Conservation (phyloP, 2,329 filamentous ascomycete genomes). For the Nemania sp. region DNA sequence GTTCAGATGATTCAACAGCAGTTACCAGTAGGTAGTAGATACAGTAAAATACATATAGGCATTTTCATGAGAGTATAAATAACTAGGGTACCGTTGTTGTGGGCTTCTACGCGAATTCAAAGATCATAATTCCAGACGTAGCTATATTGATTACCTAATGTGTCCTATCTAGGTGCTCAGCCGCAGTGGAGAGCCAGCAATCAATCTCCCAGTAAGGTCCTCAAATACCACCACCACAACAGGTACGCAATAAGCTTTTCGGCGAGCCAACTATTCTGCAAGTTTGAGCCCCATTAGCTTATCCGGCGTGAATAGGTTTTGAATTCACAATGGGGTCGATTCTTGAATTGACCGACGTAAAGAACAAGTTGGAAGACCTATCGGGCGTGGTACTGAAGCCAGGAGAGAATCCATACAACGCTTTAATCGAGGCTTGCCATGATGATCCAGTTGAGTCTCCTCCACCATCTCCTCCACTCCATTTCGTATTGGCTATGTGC, state of each 20-base stretch:
- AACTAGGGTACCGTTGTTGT: too few relatives aligned
- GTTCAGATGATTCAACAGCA: too few relatives aligned
- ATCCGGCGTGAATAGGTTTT: not conserved
- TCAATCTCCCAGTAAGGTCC: not conserved
- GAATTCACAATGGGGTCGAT: slow-evolving; percentile 51
- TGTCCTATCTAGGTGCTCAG: too few relatives aligned
- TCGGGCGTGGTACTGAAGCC: slow-evolving; percentile 63
- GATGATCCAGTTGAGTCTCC: slow-evolving; percentile 70
- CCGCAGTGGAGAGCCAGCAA: slow-evolving; percentile 18
- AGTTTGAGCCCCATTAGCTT: not conserved
- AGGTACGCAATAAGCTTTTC: not conserved
- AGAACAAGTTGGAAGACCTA: slow-evolving; percentile 66
- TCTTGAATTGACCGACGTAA: slow-evolving; percentile 57
- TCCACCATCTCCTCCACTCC: slow-evolving; percentile 15
- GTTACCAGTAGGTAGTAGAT: too few relatives aligned
- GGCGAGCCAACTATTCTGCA: not conserved
- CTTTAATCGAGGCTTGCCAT: slow-evolving; percentile 75
- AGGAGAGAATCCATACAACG: slow-evolving; percentile 80
- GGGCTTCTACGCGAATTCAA: too few relatives aligned
- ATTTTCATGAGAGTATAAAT: too few relatives aligned
- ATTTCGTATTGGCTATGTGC: not conserved
- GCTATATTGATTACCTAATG: too few relatives aligned
- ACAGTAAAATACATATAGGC: too few relatives aligned
- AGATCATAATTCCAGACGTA: too few relatives aligned
- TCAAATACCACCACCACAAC: too few relatives aligned